Evolutionary conservation across 225 moss, liverwort and hornwort genomes (phyloP).

Genomic region (Sphagnum contortum): DNA sequence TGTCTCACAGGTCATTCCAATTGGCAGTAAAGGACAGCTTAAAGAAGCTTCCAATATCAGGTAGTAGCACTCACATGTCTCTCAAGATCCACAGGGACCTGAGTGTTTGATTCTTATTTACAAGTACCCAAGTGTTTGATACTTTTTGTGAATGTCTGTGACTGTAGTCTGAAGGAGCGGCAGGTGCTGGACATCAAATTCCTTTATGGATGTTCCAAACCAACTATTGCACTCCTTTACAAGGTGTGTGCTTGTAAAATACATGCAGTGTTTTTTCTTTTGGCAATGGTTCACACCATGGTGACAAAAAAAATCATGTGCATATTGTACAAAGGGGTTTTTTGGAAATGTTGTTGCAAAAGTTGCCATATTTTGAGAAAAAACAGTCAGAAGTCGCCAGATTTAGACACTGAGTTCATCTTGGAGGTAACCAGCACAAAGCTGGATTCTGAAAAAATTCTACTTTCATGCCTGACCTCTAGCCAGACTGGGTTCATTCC

Average conservation of each 20-base stretch:
- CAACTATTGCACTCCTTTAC: conserved; percentile 93
- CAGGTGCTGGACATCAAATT: conserved; percentile 98
- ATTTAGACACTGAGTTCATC: too few relatives aligned
- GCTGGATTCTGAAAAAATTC: too few relatives aligned
- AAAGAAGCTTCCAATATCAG: conserved; percentile 98
- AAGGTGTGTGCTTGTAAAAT: conserved; percentile 36
- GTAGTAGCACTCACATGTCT: conserved; percentile 13
- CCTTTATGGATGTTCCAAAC: conserved; percentile 93
- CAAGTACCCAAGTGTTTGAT: too few relatives aligned
- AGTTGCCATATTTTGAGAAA: too few relatives aligned
- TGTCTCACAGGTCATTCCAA: conserved; percentile 76
- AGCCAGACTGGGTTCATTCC: background rate
- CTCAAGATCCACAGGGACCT: too few relatives aligned
- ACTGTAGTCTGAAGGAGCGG: conserved; percentile 79
- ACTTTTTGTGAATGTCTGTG: too few relatives aligned
- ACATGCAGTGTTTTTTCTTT: conserved; percentile 1
- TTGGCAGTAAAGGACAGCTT: conserved; percentile 86
- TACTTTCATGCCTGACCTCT: background rate
- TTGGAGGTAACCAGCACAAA: too few relatives aligned
- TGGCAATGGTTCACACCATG: conserved; percentile 3
- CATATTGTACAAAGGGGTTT: too few relatives aligned
- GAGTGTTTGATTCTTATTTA: too few relatives aligned
- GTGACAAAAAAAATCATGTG: too few relatives aligned
- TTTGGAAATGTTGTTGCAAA: too few relatives aligned
- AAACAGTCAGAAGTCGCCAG: too few relatives aligned